Evolutionary conservation across 208 protist genomes (phyloP).

Genomic region (Acanthamoeba rhysodes): DNA sequence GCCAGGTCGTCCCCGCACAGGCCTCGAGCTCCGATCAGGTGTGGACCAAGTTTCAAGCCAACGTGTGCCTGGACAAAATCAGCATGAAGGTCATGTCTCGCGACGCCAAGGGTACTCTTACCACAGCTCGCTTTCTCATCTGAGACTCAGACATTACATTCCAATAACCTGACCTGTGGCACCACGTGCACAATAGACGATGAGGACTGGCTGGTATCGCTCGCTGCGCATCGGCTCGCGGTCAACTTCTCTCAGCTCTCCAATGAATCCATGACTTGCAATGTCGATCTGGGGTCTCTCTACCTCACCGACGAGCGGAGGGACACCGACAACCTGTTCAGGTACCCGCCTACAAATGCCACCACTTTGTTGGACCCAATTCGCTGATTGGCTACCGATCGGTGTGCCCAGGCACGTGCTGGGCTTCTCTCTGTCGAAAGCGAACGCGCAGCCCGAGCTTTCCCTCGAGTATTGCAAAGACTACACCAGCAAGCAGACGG

Average conservation of each 20-base stretch:
- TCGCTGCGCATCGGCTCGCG: background rate
- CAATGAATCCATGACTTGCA: conserved; percentile 54
- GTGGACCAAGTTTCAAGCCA: conserved; percentile 64
- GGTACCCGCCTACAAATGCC: background rate
- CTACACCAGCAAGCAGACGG: conserved; percentile 42
- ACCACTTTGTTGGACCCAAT: background rate
- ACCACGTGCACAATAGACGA: background rate
- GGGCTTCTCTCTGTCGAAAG: background rate
- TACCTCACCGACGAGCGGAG: conserved; percentile 28
- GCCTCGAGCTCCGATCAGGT: background rate
- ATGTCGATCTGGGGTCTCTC: conserved; percentile 47
- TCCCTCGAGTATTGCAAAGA: conserved; percentile 50
- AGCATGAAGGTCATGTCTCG: conserved; percentile 56
- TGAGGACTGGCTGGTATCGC: conserved; percentile 32
- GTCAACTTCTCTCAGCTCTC: conserved; percentile 65
- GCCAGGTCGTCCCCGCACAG: background rate
- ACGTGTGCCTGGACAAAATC: conserved; percentile 5
- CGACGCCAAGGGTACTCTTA: conserved; percentile 11
- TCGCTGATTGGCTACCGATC: background rate
- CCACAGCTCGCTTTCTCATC: background rate
- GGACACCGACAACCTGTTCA: conserved; percentile 67
- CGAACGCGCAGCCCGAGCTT: background rate
- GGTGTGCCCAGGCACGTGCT: conserved; percentile 1
- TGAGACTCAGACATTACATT: background rate
- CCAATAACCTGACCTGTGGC: background rate